phyloP scores from a whole-genome alignment of 129 eudicot genomes.

The Flaveria trinervia region DNA sequence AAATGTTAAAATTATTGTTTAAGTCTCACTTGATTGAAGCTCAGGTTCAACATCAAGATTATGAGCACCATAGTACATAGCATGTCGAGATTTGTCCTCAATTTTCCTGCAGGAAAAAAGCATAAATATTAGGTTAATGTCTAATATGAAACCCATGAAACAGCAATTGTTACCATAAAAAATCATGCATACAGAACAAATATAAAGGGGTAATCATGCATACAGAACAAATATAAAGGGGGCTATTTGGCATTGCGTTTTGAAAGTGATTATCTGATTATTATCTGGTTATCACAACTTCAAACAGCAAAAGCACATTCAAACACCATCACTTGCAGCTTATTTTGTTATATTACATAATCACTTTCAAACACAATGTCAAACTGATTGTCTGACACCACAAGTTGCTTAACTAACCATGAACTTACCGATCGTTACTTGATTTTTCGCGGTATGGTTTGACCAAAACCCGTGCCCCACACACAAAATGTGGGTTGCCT shows the following conservation, averaged over 20 bases:
- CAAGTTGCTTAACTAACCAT: conserved; percentile 3
- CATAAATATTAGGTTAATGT: not conserved
- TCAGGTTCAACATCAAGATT: conserved; percentile 40
- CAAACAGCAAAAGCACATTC: not conserved
- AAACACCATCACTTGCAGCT: not conserved
- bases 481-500: conserved; percentile 82
- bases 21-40: conserved; percentile 50
- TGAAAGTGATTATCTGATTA: not conserved
- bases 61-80: conserved; percentile 40
- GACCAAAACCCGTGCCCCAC: conserved; percentile 87
- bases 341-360: not conserved
- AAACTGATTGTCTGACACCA: not conserved
- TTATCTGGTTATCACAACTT: not conserved
- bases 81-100: conserved; percentile 41
- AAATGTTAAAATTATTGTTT: not conserved
- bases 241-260: not conserved
- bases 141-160: too few relatives aligned
- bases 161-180: too few relatives aligned
- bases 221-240: too few relatives aligned
- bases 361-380: not conserved
- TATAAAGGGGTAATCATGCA: too few relatives aligned
- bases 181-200: too few relatives aligned
- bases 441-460: conserved; percentile 85
- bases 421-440: conserved; percentile 56
- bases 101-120: conserved; percentile 38